Evolutionary conservation across 208 protist species (phyloP), one percentile per base, ranked within the genome.

Genomic region (Strigomonas culicis): DNA sequence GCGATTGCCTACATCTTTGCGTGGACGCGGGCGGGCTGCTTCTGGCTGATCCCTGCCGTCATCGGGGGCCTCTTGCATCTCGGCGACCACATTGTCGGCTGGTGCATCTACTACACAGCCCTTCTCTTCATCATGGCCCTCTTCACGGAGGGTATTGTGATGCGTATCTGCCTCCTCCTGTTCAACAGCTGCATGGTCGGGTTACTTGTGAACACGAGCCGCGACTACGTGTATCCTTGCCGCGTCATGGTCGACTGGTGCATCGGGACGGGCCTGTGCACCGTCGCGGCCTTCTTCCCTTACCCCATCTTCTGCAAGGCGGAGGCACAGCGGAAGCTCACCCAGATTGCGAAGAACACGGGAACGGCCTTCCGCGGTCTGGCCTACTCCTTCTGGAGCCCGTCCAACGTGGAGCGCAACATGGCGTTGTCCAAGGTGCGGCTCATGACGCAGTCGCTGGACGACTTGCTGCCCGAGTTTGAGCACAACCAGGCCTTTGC

Each of bases 191-290:
- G 85, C 61, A 84, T 84, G 65, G 77, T 95, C 25, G 82, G 84
- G 4, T 36, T 95, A 6, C 73, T 95, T 10, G 43, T 82, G 13
- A 47, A 83, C 46, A 44, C 60, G n/a, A 36, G 41, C 24, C 70
- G 72, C 30, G 58, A 53, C 43, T 59, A 60, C 24, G 4, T 80
- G 8, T 93, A 75, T 69, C 78, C 86, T 25, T 92, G 80, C 55
- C 80, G 79, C 8, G 84, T 95, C 11, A 91, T 95, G 86, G 82
- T 76, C 28, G 86, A 95, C 73, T 93, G 86, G 86, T 86, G 68
- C 63, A 85, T 95, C 72, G 90, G 90, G 36, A 91, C 79, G 2
- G 78, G 65, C 1, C 70, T 95, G 21, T 92, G 80, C 65, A 55
- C 83, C 43, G 63, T 92, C 25, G 81, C 80, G 0, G 73, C 81